Evolutionary conservation across 2,329 filamentous ascomycete species (phyloP), one percentile per base, ranked within the genome.

Genomic region (Neonectria coccinea): DNA sequence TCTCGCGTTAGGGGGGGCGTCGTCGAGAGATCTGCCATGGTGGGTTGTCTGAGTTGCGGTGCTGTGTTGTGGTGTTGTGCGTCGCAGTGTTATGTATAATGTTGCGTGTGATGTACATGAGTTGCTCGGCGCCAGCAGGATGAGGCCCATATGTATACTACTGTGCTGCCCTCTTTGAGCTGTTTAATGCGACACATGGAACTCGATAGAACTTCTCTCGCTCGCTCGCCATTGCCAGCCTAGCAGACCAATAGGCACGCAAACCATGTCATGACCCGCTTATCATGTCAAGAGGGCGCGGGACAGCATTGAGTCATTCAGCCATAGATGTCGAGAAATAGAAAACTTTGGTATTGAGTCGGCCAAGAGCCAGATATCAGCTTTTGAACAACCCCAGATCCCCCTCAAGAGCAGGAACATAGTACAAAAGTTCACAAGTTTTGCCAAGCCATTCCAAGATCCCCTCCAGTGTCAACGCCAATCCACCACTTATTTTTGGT

Each of bases 1-100:
- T 83, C 80, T 50, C 92, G 89, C 18, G 88, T 93, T 22, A 97
- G 86, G 4, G 91, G 91, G 6, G 84, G 87, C 55, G 84, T 83
- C 22, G 83, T 85, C 6, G 80, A 78, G 8, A 82, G 77, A 73
- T 87, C 84, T 48, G 87, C 84, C 87, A 89, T 88, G 59, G 59
- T 72, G 65, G 31, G 8, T 70, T 29, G 48, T 9, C 27, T 59
- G 16, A 20, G 22, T 27, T 44, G 56, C 14, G 22, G 3, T 42
- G 11, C 14, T 20, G 39, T 20, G 39, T 11, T n/a, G 16, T 20
- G n/a, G n/a, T 18, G n/a, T 42, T 10, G 39, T 10, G 39, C 10
- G 31, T 33, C 31, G 31, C 20, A 44, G 41, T 20, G 41, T 18
- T 33, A 44, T 22, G 18, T 33, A 44, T 22, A 11, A 20, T 44